phyloP scores from a whole-genome alignment of 805 yeast species.

The Saccharomycopsis capsularis region DNA sequence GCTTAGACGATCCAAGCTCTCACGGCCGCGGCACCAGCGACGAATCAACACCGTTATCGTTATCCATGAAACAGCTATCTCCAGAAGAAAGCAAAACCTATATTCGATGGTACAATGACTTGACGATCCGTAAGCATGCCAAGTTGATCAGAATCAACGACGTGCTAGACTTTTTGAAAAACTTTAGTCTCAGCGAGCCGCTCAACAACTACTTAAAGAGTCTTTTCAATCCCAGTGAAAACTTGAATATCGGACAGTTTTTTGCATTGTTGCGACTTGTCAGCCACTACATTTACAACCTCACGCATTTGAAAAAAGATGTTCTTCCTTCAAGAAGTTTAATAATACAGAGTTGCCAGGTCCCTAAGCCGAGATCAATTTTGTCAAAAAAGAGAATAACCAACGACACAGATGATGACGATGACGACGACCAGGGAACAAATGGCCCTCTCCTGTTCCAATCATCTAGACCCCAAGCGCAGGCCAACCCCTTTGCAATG shows the following conservation, averaged over 20 bases:
- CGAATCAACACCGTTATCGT: slow-evolving; percentile 46
- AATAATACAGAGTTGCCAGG: slow-evolving; percentile 50
- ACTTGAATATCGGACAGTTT: slow-evolving; percentile 81
- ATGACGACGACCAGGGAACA: slow-evolving; percentile 24
- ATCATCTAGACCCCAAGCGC: not conserved
- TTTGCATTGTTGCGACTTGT: slow-evolving; percentile 78
- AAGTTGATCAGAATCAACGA: slow-evolving; percentile 65
- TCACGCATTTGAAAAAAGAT: slow-evolving; percentile 30
- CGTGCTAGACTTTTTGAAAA: slow-evolving; percentile 68
- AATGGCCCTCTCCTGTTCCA: not conserved
- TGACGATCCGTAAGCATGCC: slow-evolving; percentile 62
- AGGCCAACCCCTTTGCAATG: not conserved
- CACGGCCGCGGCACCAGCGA: not conserved
- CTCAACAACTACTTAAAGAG: slow-evolving; percentile 44
- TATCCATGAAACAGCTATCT: slow-evolving; percentile 63
- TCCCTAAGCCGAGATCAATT: slow-evolving; percentile 78
- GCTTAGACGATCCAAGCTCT: not conserved
- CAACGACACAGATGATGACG: slow-evolving; percentile 39
- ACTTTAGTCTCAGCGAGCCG: slow-evolving; percentile 56
- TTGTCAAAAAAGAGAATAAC: slow-evolving; percentile 50
- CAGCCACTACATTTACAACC: slow-evolving; percentile 53
- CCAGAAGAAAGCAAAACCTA: slow-evolving; percentile 77
- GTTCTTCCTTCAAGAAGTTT: slow-evolving; percentile 45
- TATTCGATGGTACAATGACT: slow-evolving; percentile 88
- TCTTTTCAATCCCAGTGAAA: slow-evolving; percentile 45